A percentile compares a stretch with the other conserved stretches of the same genome.
Conservation (phyloP, 1,284 basidiomycete genomes). For the Wallemia mellicola region DNA sequence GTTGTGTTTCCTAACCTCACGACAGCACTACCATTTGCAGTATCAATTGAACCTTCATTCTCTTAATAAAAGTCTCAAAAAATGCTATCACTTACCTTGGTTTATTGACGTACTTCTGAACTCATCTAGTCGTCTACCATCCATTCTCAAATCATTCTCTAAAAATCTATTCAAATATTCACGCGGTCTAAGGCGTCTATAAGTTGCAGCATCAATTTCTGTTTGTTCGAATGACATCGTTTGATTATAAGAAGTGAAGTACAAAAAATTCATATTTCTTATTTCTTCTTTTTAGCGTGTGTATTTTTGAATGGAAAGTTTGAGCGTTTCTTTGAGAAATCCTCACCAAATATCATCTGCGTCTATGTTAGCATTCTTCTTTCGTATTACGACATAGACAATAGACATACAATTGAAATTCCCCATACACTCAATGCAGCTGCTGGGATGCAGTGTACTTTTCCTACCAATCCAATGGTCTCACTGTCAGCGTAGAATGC, state of each 20-base stretch:
- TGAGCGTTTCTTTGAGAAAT: neutral
- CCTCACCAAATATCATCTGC: neutral
- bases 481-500: neutral
- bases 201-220: slow-evolving; percentile 24
- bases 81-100: neutral
- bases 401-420: neutral
- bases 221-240: neutral
- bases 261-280: neutral
- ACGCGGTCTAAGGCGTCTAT: slow-evolving; percentile 49
- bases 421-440: neutral
- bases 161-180: slow-evolving; percentile 52
- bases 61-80: neutral
- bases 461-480: neutral
- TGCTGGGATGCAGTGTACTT: neutral
- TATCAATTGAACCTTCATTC: slow-evolving; percentile 44
- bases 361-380: neutral
- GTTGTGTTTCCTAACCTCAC: slow-evolving; percentile 71
- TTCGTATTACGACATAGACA: neutral
- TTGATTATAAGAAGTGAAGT: neutral
- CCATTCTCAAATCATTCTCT: slow-evolving; percentile 35
- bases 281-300: neutral
- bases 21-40: slow-evolving; percentile 63
- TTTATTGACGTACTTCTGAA: slow-evolving; percentile 10
- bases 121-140: slow-evolving; percentile 30
- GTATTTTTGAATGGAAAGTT: neutral